Conservation (phyloP, 2,329 filamentous ascomycete genomes). For the Ophiocordyceps camponoti-leonardi region DNA sequence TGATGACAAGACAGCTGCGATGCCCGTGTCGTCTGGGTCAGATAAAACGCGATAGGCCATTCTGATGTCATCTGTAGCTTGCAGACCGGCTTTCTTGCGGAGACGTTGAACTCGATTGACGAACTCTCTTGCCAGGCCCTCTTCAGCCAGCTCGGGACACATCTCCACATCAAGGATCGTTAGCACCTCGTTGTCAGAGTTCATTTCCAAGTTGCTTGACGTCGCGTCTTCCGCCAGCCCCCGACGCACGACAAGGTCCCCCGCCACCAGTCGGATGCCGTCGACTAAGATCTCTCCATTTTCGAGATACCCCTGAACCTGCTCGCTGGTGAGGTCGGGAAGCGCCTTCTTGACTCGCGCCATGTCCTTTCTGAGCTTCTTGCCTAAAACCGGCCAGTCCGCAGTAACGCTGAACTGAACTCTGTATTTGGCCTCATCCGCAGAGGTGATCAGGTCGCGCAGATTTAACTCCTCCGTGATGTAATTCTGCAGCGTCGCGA, state of each 20-base stretch:
- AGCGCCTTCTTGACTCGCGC: conserved; percentile 82
- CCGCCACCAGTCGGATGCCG: conserved; percentile 66
- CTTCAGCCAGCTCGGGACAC: conserved; percentile 71
- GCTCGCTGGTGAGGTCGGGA: conserved; percentile 57
- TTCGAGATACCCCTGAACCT: conserved; percentile 64
- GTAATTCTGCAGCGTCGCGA: conserved; percentile 73
- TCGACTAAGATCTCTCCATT: conserved; percentile 65
- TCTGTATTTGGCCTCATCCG: conserved; percentile 78
- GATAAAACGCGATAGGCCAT: conserved; percentile 79
- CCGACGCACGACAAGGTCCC: conserved; percentile 64
- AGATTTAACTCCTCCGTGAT: conserved; percentile 87
- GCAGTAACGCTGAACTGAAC: conserved; percentile 81
- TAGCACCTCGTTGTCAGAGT: conserved; percentile 78
- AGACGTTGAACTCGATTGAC: conserved; percentile 85
- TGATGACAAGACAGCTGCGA: conserved; percentile 51
- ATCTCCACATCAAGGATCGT: conserved; percentile 73
- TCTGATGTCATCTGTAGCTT: conserved; percentile 83
- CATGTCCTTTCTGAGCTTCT: conserved; percentile 94
- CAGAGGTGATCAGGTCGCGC: conserved; percentile 65
- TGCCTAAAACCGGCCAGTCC: conserved; percentile 87
- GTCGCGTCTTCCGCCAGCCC: conserved; percentile 56
- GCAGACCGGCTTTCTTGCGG: conserved; percentile 82
- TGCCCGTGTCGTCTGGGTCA: conserved; percentile 61
- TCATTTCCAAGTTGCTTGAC: conserved; percentile 64
- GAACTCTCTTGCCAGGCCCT: conserved; percentile 81